phyloP scores from a whole-genome alignment of 441 rosid species.

The Populus hybrid region DNA sequence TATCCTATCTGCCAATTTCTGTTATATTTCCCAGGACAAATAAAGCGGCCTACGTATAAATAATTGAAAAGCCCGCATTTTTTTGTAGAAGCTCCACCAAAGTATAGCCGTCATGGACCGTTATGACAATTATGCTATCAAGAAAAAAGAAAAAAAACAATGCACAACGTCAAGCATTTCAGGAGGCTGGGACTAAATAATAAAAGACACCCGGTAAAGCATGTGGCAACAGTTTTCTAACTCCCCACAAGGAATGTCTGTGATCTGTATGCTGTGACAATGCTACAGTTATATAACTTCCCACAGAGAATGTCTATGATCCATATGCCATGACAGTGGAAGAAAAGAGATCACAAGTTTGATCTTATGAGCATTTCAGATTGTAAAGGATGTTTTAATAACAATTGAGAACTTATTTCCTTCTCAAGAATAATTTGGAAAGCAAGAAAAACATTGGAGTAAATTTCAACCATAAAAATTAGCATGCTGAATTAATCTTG shows the following conservation, averaged over 20 bases:
- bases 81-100: no score
- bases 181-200: not conserved
- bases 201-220: not conserved
- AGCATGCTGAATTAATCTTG: not conserved
- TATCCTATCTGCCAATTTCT: not conserved
- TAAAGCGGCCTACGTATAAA: not conserved
- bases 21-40: not conserved
- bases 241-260: no score
- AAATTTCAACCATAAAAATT: not conserved
- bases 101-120: not conserved
- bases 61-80: not conserved
- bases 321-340: no score
- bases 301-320: no score
- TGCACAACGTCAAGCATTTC: not conserved
- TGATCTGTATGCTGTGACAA: no score
- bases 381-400: no score
- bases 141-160: not conserved
- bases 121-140: not conserved
- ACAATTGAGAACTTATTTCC: not conserved
- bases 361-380: no score
- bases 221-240: not conserved
- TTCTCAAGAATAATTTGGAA: not conserved
- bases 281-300: no score
- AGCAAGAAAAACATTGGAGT: slow-evolving; percentile 1
- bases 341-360: no score